Base-by-base conservation (phyloP, 441 rosid species). In the Jatropha multifida region DNA sequence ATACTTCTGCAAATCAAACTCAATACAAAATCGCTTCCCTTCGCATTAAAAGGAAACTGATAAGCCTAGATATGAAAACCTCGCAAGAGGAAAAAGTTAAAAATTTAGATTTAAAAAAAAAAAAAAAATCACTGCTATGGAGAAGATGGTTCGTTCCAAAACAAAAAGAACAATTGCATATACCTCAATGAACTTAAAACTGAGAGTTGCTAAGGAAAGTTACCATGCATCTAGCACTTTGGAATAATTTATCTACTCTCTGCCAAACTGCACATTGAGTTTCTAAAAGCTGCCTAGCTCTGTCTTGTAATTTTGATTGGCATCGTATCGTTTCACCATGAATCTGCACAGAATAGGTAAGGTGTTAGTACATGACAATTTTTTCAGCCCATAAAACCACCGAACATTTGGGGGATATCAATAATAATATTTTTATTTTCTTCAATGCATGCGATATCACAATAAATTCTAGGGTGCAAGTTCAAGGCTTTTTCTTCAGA, bases 161-260 rank as follows among this genome's bases (percentile, higher is more conserved):
- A 13, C 42, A 72, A 0, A 71, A 51, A 42, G 41, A 27, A n/a
- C 17, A 40, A 12, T 41, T 59, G 32, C 13, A 6, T 65, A 58
- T 48, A 15, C 18, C 20, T 55, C 37, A 4, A 26, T 4, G 41
- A 10, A 58, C 18, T 79, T 78, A 93, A 83, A 96, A 89, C 77
- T 94, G 98, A 59, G 98, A 92, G 78, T 91, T 91, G 83, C 96
- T 89, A 68, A 96, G 95, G 87, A 96, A 96, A 62, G 93, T 87
- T 64, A 96, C 87, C 85, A 96, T 80, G 88, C 98, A 94, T 88
- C 98, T 90, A 44, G 95, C 75, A 77, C 88, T 87, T 81, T 96
- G 99, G 77, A 92, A 96, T 79, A 92, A 75, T 75, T 86, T 90
- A 74, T 96, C 99, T 71, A 94, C 84, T 80, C 86, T 81, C 83